Evolutionary conservation across 202 grass and related monocot genomes (phyloP), one percentile per base, ranked within the genome.

Genomic region (Setaria viridis): DNA sequence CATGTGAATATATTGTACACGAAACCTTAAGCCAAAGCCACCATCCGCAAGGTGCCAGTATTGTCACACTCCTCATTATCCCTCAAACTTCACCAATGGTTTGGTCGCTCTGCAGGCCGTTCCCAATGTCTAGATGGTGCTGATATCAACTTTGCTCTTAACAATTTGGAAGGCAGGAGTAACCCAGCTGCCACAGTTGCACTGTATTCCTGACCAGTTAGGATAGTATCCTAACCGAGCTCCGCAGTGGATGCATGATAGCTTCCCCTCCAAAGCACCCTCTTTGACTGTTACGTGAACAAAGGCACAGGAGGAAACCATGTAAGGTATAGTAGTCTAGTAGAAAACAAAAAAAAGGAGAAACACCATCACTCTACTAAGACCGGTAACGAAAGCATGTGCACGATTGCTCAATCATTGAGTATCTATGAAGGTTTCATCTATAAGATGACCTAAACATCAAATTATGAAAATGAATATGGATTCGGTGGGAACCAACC

Each of bases 101-200:
- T 56, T 45, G 49, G 3, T 56, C 49, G 59, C 25, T 25, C 37
- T 30, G 34, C 50, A 43, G 34, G 13, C 4, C 1, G 33, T 71
- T 20, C 25, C 12, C 35, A 79, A 14, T 34, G 74, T 21, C 67
- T 87, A 95, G 12, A 48, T 67, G 11, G 83, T 91, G 74, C 93
- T 95, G 62, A 92, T 70, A 89, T 95, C 91, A 53, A 98, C 90
- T 89, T 95, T 94, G 74, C 93, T 98, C 90, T 95, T 98, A 4
- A 67, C 51, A 70, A 98, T 92, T 81, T 98, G 95, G 87, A 98
- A 98, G 41, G 95, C 95, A 9, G 95, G 95, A 20, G 95, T 95
- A 63, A 95, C 85, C 95, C 93, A 95, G 83, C 91, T 94, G 20
- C 95, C 90, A 4, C 91, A 98, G 55, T 92, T 95, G 91, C 95